Evolutionary conservation across 192 early-diverging fungal genomes (phyloP).

Genomic region (Podila clonocystis): DNA sequence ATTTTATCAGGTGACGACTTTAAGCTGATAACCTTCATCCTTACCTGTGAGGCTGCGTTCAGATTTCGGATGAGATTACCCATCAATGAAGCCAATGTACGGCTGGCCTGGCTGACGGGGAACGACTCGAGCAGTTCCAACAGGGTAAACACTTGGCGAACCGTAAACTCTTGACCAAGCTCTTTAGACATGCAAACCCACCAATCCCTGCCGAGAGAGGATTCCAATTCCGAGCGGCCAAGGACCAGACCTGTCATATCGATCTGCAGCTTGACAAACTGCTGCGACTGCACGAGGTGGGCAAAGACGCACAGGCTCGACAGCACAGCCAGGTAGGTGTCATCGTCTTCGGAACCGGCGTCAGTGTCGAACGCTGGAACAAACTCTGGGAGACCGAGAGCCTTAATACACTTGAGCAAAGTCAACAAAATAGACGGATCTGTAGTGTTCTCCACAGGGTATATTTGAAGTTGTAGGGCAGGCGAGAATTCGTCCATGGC

Average conservation of each 20-base stretch:
- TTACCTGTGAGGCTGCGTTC: conserved; percentile 27
- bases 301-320: conserved; percentile 26
- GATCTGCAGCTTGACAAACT: conserved; percentile 28
- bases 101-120: conserved; percentile 19
- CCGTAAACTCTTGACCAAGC: conserved; percentile 26
- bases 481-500: conserved; percentile 30
- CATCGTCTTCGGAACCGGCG: conserved; percentile 1
- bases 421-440: conserved; percentile 3
- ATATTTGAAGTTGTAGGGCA: conserved; percentile 24
- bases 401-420: conserved; percentile 9
- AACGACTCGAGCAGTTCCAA: conserved; percentile 25
- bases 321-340: conserved; percentile 16
- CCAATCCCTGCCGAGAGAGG: conserved; percentile 30
- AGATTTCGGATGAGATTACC: conserved; percentile 14
- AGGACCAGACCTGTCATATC: conserved; percentile 31
- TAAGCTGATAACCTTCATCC: not conserved
- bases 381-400: conserved; percentile 9
- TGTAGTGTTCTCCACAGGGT: conserved; percentile 1
- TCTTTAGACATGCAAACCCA: conserved; percentile 25
- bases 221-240: conserved; percentile 19
- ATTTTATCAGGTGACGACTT: too few species aligned
- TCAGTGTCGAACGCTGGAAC: not conserved
- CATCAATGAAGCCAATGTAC: conserved; percentile 10
- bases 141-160: conserved; percentile 6
- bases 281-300: conserved; percentile 10